A percentile compares a stretch with the other conserved stretches of the same genome.
Conservation (phyloP, 495 filamentous ascomycete species). For the Daldinia childiae region DNA sequence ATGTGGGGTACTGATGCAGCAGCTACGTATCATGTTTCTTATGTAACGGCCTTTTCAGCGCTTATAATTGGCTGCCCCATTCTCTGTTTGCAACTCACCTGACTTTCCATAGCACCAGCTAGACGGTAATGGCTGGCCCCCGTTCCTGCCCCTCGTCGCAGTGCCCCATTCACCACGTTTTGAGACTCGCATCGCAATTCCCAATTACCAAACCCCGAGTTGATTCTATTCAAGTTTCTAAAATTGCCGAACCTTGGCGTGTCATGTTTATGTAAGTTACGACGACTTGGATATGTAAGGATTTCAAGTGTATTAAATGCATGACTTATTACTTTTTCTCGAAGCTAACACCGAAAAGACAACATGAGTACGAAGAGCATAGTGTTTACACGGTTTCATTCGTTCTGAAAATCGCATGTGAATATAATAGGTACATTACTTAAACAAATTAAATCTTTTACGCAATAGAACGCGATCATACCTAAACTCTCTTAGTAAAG, state of each 20-base stretch:
- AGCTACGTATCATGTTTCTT: conserved; percentile 20
- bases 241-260: conserved; percentile 39
- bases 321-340: conserved; percentile 1
- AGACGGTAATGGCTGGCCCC: conserved; percentile 35
- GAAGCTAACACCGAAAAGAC: background rate
- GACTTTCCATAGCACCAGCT: conserved; percentile 36
- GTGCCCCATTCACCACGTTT: conserved; percentile 34
- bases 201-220: conserved; percentile 33
- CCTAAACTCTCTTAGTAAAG: background rate
- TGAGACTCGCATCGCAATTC: conserved; percentile 14
- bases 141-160: conserved; percentile 3
- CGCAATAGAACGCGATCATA: background rate
- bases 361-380: background rate
- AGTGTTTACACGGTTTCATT: background rate
- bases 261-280: conserved; percentile 2
- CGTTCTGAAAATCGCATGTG: background rate
- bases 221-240: background rate
- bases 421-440: background rate
- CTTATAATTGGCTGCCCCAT: conserved; percentile 31
- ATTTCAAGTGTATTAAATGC: background rate
- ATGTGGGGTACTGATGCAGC: background rate
- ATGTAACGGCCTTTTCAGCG: conserved; percentile 18
- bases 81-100: conserved; percentile 30
- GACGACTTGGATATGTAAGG: conserved; percentile 1
- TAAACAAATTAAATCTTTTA: background rate